phyloP scores from a whole-genome alignment of 345 rosid genomes.

The Eucalyptus tenuipes region DNA sequence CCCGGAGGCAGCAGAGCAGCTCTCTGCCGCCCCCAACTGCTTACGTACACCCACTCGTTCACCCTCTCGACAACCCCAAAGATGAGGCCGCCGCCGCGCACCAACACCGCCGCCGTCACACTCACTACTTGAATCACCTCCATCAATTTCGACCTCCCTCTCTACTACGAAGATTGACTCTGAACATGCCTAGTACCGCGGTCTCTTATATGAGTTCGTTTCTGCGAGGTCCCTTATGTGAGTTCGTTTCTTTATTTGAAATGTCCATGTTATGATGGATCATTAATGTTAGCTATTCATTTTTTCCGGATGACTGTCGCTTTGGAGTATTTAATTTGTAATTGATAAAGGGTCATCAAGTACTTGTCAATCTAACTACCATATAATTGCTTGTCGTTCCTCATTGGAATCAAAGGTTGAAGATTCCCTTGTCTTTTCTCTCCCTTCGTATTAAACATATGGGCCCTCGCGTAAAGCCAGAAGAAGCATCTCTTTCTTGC shows the following conservation, averaged over 20 bases:
- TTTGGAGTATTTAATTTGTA: not conserved
- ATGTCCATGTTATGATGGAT: not conserved
- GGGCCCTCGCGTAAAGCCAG: not conserved
- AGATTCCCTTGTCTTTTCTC: not conserved
- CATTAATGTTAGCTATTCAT: not conserved
- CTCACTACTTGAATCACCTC: not conserved
- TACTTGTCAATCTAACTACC: not conserved
- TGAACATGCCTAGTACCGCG: not conserved
- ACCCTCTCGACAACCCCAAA: not conserved
- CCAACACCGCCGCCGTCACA: not conserved
- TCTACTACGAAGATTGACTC: not conserved
- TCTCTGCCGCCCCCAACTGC: not conserved
- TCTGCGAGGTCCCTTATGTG: no score
- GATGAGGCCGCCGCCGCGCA: not conserved
- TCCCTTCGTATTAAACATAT: not conserved
- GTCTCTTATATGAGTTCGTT: not conserved
- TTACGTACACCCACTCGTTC: not conserved
- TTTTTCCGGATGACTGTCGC: not conserved
- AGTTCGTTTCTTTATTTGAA: not conserved
- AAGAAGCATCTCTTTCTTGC: not conserved
- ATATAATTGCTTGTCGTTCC: not conserved
- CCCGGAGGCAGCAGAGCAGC: conserved; percentile 57
- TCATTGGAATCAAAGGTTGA: not conserved
- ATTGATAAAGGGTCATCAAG: not conserved
- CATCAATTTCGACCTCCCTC: not conserved